phyloP scores from a whole-genome alignment of 768 basidiomycete genomes.

The Gautieria morchelliformis region DNA sequence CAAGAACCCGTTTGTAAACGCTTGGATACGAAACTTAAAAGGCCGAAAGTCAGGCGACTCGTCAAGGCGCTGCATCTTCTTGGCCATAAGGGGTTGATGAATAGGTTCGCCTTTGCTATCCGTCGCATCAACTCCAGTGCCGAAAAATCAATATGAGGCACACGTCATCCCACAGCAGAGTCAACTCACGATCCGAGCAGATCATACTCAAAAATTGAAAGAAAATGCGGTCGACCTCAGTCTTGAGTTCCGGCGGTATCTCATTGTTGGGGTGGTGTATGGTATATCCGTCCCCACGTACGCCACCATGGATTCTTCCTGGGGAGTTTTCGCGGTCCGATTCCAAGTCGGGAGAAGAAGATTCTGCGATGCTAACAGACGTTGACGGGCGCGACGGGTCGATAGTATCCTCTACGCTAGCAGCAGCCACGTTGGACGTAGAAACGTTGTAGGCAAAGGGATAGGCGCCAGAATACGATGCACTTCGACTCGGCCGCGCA shows the following conservation, averaged over 20 bases:
- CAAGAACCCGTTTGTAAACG: constrained; percentile 91
- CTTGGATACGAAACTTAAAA: constrained; percentile 98
- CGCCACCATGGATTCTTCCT: constrained; percentile 12
- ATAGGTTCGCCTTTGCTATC: constrained; percentile 95
- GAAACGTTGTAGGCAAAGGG: not conserved
- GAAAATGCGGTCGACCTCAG: constrained; percentile 84
- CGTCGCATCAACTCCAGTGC: constrained; percentile 68
- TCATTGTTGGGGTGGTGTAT: constrained; percentile 37
- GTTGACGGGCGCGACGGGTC: constrained; percentile 1
- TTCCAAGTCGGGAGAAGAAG: constrained; percentile 7
- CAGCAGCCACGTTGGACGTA: not conserved
- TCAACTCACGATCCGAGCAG: constrained; percentile 79
- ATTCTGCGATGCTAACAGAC: constrained; percentile 7
- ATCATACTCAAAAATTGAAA: constrained; percentile 79
- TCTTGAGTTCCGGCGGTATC: constrained; percentile 70
- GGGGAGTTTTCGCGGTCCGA: constrained; percentile 10
- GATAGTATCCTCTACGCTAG: not conserved
- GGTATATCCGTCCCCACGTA: constrained; percentile 15
- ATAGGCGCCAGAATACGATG: constrained; percentile 3
- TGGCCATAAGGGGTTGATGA: constrained; percentile 97
- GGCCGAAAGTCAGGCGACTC: constrained; percentile 95
- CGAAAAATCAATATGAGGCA: constrained; percentile 11
- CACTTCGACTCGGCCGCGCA: constrained; percentile 1
- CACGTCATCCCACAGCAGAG: constrained; percentile 9
- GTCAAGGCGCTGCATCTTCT: constrained; percentile 96